Evolutionary conservation across 75 land plant species (phyloP), one percentile per base, ranked within the genome.

Genomic region (Larix kaempferi): DNA sequence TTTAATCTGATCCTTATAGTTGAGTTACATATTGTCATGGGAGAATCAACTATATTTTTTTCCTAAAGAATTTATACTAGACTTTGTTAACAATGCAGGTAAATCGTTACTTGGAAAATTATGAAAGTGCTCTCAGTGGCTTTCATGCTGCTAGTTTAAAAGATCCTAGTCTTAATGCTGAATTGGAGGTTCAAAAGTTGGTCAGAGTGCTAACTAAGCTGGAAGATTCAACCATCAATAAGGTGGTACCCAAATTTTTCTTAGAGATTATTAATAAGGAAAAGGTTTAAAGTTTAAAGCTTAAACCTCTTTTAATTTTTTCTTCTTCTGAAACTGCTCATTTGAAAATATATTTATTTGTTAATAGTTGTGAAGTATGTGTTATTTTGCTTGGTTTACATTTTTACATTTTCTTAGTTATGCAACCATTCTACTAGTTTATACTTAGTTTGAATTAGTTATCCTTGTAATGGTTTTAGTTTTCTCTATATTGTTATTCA

Each of bases 81-180:
- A 55, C n/a, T 76, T 75, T 39, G 33, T 76, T 62, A 25, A 71
- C 15, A 8, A 74, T 61, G 65, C 87, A 96, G 99, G 97, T 86
- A 15, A 86, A 96, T 80, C 86, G 86, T 72, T 96, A 94, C 75
- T 78, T 94, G 56, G 97, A 96, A 80, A 93, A 96, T 76, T 96
- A 96, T 88, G 99, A 94, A 76, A 84, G 97, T 41, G 97, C 99
- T 41, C 92, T 96, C 37, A 91, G 76, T 83, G 94, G 94, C 59
- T 96, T 93, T 80, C 89, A 94, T 81, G 99, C 99, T 60, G 99
- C 99, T 60, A 89, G 93, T 69, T 67, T 80, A 57, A 87, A 82
- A 77, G 99, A 96, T 84, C 99, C 99, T 74, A 85, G 91, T 73
- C 91, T 96, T 33, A 84, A 82, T 84, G 97, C 94, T 67, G 60